Evolutionary conservation across 176 grass and related monocot genomes (phyloP), one percentile per base, ranked within the genome.

Genomic region (Metroxylon sagu): DNA sequence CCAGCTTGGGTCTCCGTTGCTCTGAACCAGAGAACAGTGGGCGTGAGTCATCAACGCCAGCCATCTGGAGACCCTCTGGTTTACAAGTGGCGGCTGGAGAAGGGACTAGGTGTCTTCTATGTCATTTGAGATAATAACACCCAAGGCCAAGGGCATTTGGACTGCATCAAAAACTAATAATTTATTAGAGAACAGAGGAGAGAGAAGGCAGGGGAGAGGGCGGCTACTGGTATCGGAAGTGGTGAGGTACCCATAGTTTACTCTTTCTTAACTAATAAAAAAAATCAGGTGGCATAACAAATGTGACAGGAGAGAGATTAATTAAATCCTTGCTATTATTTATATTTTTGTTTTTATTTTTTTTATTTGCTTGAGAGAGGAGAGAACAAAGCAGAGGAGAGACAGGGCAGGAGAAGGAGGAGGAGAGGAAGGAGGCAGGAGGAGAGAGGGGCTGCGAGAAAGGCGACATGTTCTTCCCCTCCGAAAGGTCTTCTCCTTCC

Each of bases 401-500:
- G 19, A 19, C 18, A 14, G 26, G 35, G 5, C 5, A 39, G 30
- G 59, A 43, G 30, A 29, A 61, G 29, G 51, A 49, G 26, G 28
- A 39, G 16, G 17, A 15, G 4, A 31, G 18, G 23, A 18, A 14
- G 35, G 60, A 23, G 21, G 60, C 31, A 49, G 60, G 8, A 48
- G 10, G 30, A 48, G n/a, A 12, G 65, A 75, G 28, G 39, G 54
- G 61, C 28, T 72, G 52, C 51, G 56, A 67, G 53, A 73, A 30
- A 60, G 39, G 48, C 7, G 25, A 50, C 68, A 71, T 60, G 43
- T 58, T 60, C 68, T n/a, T n/a, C 68, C 29, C 60, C 72, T 54
- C 29, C 66, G 27, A 72, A 54, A 71, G 75, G 68, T 67, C 61
- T 39, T 27, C 59, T 62, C 53, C 23, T 53, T 31, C 18, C 4